These are phyloP conservation scores for Eimeria tenella DNA, from an alignment of 169 alveolate species.

Conservation along the genomic window DNA sequence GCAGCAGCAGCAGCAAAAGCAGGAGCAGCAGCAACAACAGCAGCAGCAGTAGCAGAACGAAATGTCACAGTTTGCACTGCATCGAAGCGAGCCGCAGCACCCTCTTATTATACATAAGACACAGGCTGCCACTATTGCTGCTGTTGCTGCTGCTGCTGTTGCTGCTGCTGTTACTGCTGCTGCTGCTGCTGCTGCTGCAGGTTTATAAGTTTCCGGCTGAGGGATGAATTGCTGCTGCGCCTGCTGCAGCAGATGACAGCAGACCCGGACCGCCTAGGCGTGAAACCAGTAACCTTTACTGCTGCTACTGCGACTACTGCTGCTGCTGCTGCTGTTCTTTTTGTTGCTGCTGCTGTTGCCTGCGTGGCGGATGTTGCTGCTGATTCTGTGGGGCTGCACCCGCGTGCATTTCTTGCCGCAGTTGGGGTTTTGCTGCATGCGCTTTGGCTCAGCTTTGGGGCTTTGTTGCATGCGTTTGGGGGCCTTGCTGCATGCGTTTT, in stretches of 20 bases:
- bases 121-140: no score
- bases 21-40: background rate
- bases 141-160: conserved; percentile 3
- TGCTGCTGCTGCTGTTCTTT: no score
- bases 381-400: background rate
- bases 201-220: no score
- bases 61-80: background rate
- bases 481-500: no score
- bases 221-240: no score
- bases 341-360: background rate
- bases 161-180: conserved; percentile 1
- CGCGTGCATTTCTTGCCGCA: no score
- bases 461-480: no score
- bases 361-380: background rate
- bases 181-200: background rate
- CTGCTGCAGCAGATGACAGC: no score
- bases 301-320: background rate
- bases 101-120: background rate
- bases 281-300: background rate
- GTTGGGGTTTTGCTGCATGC: no score
- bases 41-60: background rate
- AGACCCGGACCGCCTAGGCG: no score
- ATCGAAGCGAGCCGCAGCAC: background rate
- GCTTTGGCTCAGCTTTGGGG: no score
- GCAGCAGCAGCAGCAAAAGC: conserved; percentile 18